These are phyloP conservation scores for Trichoderma citrinoviride DNA, from an alignment of 2,329 filamentous ascomycete species.

Conservation along the genomic window DNA sequence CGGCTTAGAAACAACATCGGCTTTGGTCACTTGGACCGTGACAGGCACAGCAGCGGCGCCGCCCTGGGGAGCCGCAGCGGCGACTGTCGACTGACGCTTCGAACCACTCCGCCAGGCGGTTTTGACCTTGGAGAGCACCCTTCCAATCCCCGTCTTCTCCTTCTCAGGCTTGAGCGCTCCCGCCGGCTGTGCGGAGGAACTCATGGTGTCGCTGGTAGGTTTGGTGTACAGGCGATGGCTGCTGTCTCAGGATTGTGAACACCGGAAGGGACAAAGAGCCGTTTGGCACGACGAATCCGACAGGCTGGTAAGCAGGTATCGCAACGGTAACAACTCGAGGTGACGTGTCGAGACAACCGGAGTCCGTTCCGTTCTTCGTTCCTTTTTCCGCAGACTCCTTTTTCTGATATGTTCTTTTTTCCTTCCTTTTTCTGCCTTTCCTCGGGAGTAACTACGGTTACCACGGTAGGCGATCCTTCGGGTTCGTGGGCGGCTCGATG, in stretches of 20 bases:
- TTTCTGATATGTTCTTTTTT: not conserved
- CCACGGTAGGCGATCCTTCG: slow-evolving; percentile 11
- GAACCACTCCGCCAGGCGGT: slow-evolving; percentile 47
- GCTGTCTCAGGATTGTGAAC: slow-evolving; percentile 1
- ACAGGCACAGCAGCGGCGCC: not conserved
- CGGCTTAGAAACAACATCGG: not conserved
- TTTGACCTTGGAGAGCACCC: slow-evolving; percentile 49
- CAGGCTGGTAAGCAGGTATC: slow-evolving; percentile 7
- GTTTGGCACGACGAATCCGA: slow-evolving; percentile 4
- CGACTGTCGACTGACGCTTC: slow-evolving; percentile 23
- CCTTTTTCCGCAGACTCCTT: not conserved
- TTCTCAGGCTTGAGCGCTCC: slow-evolving; percentile 37
- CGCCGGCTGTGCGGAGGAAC: slow-evolving; percentile 41
- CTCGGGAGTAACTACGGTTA: not conserved
- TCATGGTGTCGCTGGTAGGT: slow-evolving; percentile 38
- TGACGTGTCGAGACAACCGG: slow-evolving; percentile 5
- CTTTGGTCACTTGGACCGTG: not conserved
- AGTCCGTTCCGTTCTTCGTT: not conserved
- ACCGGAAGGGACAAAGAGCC: not conserved
- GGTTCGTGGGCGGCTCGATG: not conserved
- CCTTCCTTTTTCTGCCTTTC: not conserved
- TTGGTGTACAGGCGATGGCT: not conserved
- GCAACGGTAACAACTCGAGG: not conserved
- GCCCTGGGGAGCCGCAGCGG: not conserved
- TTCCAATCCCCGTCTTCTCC: slow-evolving; percentile 49